These are phyloP conservation scores for Lizonia empirigonia DNA, from an alignment of 2,329 filamentous ascomycete species.

Conservation along the genomic window DNA sequence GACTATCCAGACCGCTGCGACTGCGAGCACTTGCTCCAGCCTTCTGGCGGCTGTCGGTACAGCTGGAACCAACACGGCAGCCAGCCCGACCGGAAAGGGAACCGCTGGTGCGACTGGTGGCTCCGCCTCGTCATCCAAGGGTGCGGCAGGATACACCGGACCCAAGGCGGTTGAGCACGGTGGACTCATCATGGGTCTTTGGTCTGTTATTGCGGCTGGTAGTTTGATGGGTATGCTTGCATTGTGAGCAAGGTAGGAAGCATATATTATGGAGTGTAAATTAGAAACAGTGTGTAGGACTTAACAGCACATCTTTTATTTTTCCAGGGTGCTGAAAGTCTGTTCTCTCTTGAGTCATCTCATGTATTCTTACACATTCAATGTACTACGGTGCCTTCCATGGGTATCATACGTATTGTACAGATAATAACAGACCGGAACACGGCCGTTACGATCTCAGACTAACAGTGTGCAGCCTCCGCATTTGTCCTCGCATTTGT, in stretches of 20 bases:
- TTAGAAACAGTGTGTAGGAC: neutral
- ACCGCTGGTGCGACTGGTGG: constrained; percentile 25
- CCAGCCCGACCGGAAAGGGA: constrained; percentile 39
- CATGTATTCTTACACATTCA: constrained; percentile 4
- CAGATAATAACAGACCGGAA: neutral
- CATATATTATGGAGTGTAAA: neutral
- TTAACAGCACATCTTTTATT: neutral
- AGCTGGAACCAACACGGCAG: constrained; percentile 61
- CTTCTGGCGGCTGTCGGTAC: constrained; percentile 68
- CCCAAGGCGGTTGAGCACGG: constrained; percentile 37
- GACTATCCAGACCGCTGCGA: constrained; percentile 56
- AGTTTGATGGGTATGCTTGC: constrained; percentile 39
- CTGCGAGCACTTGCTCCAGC: constrained; percentile 59
- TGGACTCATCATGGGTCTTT: constrained; percentile 26
- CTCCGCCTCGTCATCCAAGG: constrained; percentile 28
- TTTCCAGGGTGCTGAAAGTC: no score
- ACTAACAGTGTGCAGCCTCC: constrained; percentile 38
- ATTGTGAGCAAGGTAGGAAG: constrained; percentile 17
- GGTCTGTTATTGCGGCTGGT: constrained; percentile 26
- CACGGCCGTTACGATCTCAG: constrained; percentile 12
- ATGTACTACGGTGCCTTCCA: constrained; percentile 2
- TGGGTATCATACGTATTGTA: constrained; percentile 15
- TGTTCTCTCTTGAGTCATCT: neutral
- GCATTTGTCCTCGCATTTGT: constrained; percentile 24
- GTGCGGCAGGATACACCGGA: constrained; percentile 27